phyloP scores from a whole-genome alignment of 1,284 basidiomycete species.

The Cerioporus squamosus region DNA sequence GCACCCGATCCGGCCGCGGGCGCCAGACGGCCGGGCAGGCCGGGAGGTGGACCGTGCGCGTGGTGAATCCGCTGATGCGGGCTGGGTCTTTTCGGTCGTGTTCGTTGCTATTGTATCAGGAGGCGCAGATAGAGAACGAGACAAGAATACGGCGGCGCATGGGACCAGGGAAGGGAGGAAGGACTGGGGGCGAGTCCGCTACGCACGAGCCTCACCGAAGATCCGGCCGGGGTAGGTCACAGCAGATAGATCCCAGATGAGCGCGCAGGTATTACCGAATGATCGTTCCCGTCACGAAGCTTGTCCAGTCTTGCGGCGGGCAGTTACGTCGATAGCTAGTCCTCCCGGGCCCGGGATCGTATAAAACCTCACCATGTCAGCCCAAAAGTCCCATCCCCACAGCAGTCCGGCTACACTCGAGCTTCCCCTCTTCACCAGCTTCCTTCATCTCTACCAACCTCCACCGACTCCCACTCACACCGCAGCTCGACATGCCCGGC shows the following conservation, averaged over 20 bases:
- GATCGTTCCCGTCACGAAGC: slow-evolving; percentile 15
- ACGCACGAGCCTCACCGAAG: slow-evolving; percentile 21
- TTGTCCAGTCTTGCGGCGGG: slow-evolving; percentile 5
- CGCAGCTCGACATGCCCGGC: slow-evolving; percentile 16
- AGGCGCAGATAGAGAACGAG: slow-evolving; percentile 4
- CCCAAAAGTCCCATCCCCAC: slow-evolving; percentile 13
- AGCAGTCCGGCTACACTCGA: background rate
- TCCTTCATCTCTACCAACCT: background rate
- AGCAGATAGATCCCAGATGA: slow-evolving; percentile 18
- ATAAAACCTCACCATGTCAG: slow-evolving; percentile 20
- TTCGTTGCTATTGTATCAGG: slow-evolving; percentile 13
- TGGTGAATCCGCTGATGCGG: background rate
- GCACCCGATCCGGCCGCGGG: background rate
- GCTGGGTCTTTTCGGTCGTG: background rate
- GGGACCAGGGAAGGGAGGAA: slow-evolving; percentile 3
- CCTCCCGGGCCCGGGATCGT: background rate
- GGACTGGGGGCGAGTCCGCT: slow-evolving; percentile 9
- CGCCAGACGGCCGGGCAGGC: background rate
- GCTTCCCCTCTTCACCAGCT: slow-evolving; percentile 5
- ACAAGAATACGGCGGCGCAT: slow-evolving; percentile 2
- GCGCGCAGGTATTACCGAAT: slow-evolving; percentile 11
- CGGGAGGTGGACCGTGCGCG: background rate
- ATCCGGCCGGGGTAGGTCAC: slow-evolving; percentile 22
- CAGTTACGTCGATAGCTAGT: slow-evolving; percentile 11
- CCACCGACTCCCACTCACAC: background rate